These are phyloP conservation scores for Sporothrix euskadiensis DNA, from an alignment of 2,329 filamentous ascomycete species.

Conservation along the genomic window DNA sequence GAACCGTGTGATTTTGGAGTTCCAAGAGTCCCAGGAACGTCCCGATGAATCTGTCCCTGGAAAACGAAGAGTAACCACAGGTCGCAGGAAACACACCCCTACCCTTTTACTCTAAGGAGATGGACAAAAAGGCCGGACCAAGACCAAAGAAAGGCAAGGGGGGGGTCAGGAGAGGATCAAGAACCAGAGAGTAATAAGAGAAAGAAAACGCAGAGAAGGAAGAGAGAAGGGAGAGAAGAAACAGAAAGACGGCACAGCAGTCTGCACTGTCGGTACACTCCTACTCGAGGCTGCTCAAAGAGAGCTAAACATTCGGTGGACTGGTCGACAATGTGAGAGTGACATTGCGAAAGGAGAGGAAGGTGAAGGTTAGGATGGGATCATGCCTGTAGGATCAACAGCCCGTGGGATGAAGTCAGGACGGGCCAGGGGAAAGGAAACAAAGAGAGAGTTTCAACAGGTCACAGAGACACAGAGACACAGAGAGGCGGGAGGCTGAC, in stretches of 20 bases:
- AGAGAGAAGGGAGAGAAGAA: not conserved
- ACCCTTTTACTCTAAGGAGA: not conserved
- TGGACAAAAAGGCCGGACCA: not conserved
- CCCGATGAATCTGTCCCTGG: not conserved
- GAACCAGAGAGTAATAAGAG: not conserved
- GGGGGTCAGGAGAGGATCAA: not conserved
- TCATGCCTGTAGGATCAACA: not conserved
- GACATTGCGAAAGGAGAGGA: not conserved
- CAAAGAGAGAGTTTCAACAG: slow-evolving; percentile 4
- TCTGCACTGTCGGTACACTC: not conserved
- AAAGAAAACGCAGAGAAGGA: not conserved
- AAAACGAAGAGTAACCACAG: not conserved
- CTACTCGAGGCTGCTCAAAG: not conserved
- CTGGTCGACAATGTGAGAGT: not conserved
- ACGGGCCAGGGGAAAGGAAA: not conserved
- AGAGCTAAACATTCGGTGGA: not conserved
- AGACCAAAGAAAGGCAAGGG: not conserved
- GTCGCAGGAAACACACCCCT: not conserved
- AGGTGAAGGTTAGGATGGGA: not conserved
- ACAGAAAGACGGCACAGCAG: not conserved
- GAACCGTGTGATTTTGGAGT: not conserved
- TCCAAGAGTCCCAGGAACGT: not conserved
- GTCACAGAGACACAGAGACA: not conserved
- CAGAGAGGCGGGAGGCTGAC: not conserved
- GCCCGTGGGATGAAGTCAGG: not conserved